Conservation (phyloP, 352 stramenopile species). For the Phytopythium ostracodes region DNA sequence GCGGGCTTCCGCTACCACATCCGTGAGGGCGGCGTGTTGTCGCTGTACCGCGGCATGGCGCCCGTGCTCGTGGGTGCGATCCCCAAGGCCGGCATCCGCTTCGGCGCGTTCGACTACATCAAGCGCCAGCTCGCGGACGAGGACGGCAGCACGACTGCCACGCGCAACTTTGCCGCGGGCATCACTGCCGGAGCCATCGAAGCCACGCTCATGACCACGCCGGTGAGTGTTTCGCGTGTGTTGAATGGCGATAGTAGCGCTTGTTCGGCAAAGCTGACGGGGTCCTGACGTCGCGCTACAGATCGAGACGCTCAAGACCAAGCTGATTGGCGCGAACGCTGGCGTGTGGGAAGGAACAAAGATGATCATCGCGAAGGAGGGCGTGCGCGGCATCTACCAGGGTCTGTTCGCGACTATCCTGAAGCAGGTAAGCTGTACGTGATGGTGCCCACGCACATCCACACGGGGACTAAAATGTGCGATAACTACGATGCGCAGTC, state of each 20-base stretch:
- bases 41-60: slow-evolving; percentile 92
- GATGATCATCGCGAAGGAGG: slow-evolving; percentile 91
- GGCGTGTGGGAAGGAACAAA: slow-evolving; percentile 88
- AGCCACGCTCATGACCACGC: slow-evolving; percentile 92
- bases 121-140: slow-evolving; percentile 82
- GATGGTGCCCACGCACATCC: no score
- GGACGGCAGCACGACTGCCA: slow-evolving; percentile 87
- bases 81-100: slow-evolving; percentile 96
- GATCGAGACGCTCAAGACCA: slow-evolving; percentile 97
- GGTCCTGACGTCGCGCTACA: slow-evolving; percentile 12
- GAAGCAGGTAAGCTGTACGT: slow-evolving; percentile 75
- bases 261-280: neutral
- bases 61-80: slow-evolving; percentile 94
- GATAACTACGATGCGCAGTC: no score
- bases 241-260: neutral
- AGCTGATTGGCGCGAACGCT: slow-evolving; percentile 96
- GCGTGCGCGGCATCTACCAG: slow-evolving; percentile 91
- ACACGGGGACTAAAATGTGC: no score
- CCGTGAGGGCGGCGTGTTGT: slow-evolving; percentile 52
- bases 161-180: slow-evolving; percentile 91
- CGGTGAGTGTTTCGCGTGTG: slow-evolving; percentile 29
- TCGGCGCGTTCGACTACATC: slow-evolving; percentile 92
- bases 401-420: slow-evolving; percentile 92
- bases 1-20: slow-evolving; percentile 72
- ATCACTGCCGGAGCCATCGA: slow-evolving; percentile 91